These are phyloP conservation scores for Pochonia chlamydosporia DNA, from an alignment of 2,329 filamentous ascomycete species.

Conservation along the genomic window DNA sequence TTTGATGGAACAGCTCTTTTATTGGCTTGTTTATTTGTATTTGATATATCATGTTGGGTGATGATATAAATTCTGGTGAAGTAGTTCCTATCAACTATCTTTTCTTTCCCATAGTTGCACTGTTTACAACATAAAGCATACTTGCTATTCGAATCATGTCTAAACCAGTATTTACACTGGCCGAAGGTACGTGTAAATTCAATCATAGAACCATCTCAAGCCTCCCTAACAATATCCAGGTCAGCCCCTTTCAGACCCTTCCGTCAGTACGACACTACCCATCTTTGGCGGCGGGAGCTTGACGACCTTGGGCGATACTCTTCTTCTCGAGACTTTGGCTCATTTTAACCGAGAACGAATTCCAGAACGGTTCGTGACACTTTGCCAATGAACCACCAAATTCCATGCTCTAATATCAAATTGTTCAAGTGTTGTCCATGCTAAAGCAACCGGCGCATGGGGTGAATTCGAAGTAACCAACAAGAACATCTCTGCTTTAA, in stretches of 20 bases:
- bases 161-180: background rate
- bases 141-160: background rate
- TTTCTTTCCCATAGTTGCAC: too few species aligned
- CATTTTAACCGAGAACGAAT: slow-evolving; percentile 53
- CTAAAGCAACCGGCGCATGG: slow-evolving; percentile 34
- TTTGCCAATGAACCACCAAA: too few species aligned
- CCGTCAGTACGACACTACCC: background rate
- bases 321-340: slow-evolving; percentile 50
- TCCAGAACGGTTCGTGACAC: slow-evolving; percentile 34
- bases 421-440: slow-evolving; percentile 21
- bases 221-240: background rate
- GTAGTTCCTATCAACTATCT: too few species aligned
- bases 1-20: too few species aligned
- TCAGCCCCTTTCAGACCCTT: background rate
- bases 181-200: background rate
- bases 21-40: too few species aligned
- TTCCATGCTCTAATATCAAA: background rate
- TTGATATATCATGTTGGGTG: too few species aligned
- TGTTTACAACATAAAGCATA: too few species aligned
- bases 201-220: background rate
- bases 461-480: slow-evolving; percentile 52
- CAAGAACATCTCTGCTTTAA: slow-evolving; percentile 47
- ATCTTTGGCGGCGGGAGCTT: background rate
- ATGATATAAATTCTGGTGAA: too few species aligned
- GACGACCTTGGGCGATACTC: slow-evolving; percentile 31